Conservation (phyloP, 1,284 basidiomycete genomes). For the Pseudozyma thailandica region DNA sequence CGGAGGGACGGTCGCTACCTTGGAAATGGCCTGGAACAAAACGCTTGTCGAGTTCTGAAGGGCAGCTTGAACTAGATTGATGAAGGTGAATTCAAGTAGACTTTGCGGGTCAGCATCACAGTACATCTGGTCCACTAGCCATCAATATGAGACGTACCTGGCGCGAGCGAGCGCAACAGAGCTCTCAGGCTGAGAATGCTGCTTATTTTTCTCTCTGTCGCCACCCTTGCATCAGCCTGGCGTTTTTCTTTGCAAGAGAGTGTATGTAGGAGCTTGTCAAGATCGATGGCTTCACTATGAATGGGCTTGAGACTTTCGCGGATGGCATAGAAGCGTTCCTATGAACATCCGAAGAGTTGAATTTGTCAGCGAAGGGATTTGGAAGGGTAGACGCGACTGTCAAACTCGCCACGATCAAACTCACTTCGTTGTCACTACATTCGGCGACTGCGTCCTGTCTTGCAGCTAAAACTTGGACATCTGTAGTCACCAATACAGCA, state of each 20-base stretch:
- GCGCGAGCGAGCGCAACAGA: conserved; percentile 70
- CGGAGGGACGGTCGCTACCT: conserved; percentile 69
- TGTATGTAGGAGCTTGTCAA: conserved; percentile 81
- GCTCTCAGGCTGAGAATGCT: conserved; percentile 79
- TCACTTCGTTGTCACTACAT: conserved; percentile 76
- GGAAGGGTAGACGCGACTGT: no score
- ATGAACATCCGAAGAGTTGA: no score
- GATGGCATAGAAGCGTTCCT: conserved; percentile 76
- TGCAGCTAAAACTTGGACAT: no score
- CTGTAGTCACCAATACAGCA: no score
- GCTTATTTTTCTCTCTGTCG: conserved; percentile 76
- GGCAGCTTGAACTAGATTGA: conserved; percentile 72
- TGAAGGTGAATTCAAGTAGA: not conserved
- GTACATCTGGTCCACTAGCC: no score
- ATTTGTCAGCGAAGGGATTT: not conserved
- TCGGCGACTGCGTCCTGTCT: conserved; percentile 75
- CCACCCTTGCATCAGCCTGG: conserved; percentile 67
- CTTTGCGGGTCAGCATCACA: no score
- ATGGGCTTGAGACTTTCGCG: conserved; percentile 77
- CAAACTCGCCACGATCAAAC: not conserved
- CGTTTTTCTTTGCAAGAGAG: conserved; percentile 25
- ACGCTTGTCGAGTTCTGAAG: conserved; percentile 74
- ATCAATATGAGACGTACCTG: conserved; percentile 16
- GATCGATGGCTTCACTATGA: conserved; percentile 75
- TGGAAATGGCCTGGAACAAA: conserved; percentile 75